phyloP scores from a whole-genome alignment of 2,329 filamentous ascomycete genomes.

The Fusarium chlamydosporum region DNA sequence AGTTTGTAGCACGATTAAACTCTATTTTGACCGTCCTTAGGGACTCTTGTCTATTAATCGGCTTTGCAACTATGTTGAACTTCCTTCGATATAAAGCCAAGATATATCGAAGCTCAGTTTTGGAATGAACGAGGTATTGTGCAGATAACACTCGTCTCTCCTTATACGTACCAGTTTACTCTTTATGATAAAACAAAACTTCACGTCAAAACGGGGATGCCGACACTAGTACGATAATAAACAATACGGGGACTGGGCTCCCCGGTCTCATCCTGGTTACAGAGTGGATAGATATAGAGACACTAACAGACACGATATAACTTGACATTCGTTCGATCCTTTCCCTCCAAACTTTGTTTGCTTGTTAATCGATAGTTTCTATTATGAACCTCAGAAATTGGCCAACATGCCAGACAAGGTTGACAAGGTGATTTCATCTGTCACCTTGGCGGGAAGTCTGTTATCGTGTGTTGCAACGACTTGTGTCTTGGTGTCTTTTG shows the following conservation, averaged over 20 bases:
- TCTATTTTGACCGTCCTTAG: constrained; percentile 26
- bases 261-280: constrained; percentile 24
- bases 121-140: neutral
- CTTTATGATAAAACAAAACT: neutral
- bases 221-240: constrained; percentile 17
- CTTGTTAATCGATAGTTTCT: neutral
- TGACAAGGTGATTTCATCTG: constrained; percentile 40
- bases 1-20: constrained; percentile 31
- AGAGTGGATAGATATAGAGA: constrained; percentile 9
- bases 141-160: neutral
- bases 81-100: no score
- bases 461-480: constrained; percentile 43
- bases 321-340: neutral
- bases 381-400: constrained; percentile 12
- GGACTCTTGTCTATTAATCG: neutral
- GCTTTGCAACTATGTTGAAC: neutral
- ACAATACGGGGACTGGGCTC: constrained; percentile 14
- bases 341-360: neutral
- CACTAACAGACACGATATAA: constrained; percentile 10
- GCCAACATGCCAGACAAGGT: constrained; percentile 33
- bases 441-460: constrained; percentile 46
- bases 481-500: constrained; percentile 43
- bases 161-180: neutral
- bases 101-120: neutral
- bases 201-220: neutral